phyloP scores from a whole-genome alignment of 2,329 filamentous ascomycete species.

The Phaeosphaeria sp. region DNA sequence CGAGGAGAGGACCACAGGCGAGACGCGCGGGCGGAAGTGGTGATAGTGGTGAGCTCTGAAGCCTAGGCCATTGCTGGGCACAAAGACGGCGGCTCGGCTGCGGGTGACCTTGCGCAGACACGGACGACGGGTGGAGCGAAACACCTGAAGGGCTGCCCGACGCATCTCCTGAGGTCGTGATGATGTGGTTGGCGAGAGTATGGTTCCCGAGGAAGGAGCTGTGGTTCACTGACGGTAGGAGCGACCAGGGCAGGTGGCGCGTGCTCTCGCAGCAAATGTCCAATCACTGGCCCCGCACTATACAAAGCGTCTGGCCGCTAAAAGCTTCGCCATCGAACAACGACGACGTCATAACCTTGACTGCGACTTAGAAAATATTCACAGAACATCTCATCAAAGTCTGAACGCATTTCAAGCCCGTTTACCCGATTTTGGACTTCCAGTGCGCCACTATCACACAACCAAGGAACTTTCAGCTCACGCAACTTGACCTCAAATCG shows the following conservation, averaged over 20 bases:
- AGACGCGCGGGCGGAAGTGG: constrained; percentile 45
- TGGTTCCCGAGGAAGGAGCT: constrained; percentile 12
- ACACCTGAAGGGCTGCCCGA: constrained; percentile 71
- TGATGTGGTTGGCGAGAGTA: constrained; percentile 10
- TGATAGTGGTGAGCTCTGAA: constrained; percentile 52
- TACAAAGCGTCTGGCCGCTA: constrained; percentile 8
- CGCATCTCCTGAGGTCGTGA: constrained; percentile 65
- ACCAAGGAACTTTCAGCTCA: neutral
- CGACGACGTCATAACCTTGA: constrained; percentile 26
- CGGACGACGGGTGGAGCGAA: constrained; percentile 72
- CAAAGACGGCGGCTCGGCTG: constrained; percentile 49
- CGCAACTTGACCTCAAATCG: neutral
- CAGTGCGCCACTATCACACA: neutral
- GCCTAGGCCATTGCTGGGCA: constrained; percentile 53
- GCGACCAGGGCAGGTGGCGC: neutral
- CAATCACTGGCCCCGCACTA: constrained; percentile 21
- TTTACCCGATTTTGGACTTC: neutral
- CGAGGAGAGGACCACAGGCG: constrained; percentile 62
- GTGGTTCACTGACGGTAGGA: neutral
- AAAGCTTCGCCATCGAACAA: constrained; percentile 9
- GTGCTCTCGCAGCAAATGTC: constrained; percentile 13
- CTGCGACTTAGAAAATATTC: constrained; percentile 1
- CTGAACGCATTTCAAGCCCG: neutral
- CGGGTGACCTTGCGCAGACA: constrained; percentile 66
- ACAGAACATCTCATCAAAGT: neutral